These are phyloP conservation scores for Aspergillus ostianus DNA, from an alignment of 495 filamentous ascomycete genomes.

Conservation along the genomic window DNA sequence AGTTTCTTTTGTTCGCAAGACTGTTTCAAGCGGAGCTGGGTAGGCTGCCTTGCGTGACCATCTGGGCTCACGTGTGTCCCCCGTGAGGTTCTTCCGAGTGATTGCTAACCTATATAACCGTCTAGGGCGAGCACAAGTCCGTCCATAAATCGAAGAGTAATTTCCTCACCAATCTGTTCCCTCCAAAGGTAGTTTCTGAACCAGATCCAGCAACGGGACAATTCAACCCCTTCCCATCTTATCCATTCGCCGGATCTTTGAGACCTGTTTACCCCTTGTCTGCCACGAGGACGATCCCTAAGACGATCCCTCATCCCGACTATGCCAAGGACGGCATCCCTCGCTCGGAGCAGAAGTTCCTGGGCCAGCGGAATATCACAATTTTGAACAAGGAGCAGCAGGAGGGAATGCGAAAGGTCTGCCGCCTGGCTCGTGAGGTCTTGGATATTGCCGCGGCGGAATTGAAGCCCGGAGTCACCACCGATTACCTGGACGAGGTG, in stretches of 20 bases:
- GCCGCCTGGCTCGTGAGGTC: slow-evolving; percentile 83
- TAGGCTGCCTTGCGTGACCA: slow-evolving; percentile 48
- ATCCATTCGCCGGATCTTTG: slow-evolving; percentile 73
- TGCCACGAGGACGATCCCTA: slow-evolving; percentile 67
- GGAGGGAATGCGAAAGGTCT: slow-evolving; percentile 91
- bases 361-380: slow-evolving; percentile 68
- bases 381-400: slow-evolving; percentile 77
- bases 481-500: slow-evolving; percentile 92
- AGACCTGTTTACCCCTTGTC: slow-evolving; percentile 91
- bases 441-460: slow-evolving; percentile 86
- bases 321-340: slow-evolving; percentile 84
- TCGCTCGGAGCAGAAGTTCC: slow-evolving; percentile 62
- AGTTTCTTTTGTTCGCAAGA: slow-evolving; percentile 98
- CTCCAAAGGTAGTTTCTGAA: slow-evolving; percentile 79
- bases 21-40: slow-evolving; percentile 98
- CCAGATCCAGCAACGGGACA: slow-evolving; percentile 83
- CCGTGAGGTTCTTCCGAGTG: background rate
- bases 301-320: slow-evolving; percentile 77
- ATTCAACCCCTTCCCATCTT: slow-evolving; percentile 89
- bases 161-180: slow-evolving; percentile 64
- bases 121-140: slow-evolving; percentile 77
- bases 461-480: slow-evolving; percentile 83
- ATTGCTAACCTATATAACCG: slow-evolving; percentile 12
- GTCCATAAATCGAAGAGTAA: slow-evolving; percentile 82
- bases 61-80: slow-evolving; percentile 25